Evolutionary conservation across 768 basidiomycete genomes (phyloP), one percentile per base, ranked within the genome.

Genomic region (Candolleomyces eurysporus): DNA sequence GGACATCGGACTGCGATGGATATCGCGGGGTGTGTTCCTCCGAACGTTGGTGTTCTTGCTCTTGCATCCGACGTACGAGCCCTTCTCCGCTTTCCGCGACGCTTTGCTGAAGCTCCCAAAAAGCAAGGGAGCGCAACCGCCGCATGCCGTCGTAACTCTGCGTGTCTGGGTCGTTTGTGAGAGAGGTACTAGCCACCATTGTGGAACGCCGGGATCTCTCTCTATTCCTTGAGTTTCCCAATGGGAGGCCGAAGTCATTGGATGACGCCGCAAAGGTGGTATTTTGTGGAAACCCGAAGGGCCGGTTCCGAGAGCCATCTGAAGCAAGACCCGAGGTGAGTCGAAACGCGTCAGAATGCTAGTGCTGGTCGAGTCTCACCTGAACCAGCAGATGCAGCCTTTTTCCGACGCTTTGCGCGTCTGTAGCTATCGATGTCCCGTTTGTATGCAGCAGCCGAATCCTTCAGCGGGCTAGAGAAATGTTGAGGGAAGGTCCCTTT

Each of bases 51-150:
- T 78, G 73, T 70, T 91, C 89, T 68, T 85, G 88, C 64, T 89
- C 85, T 59, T 86, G 86, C 89, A 91, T 91, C 56, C 86, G 85
- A 59, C 78, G 82, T 13, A 91, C 80, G 52, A 91, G 79, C 7
- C 85, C 84, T 65, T 91, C 88, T 19, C 86, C 88, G 63, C 77
- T 84, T 65, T 89, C 83, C 31, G 78, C 78, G 21, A 91, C 78
- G 63, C 83, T 88, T 66, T 80, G 78, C 48, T 79, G 84, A 43
- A 91, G 80, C 64, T 89, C 87, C 72, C 80, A 79, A 62, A 89
- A 89, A 5, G 90, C 89, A 59, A 77, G 78, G 0, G 87, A 84
- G 60, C 84, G 83, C 53, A 89, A 74, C 46, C 76, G 79, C 21
- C 65, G 62, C 32, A 69, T 60, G 48, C 66, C 59, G 39, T 56